Base-by-base conservation (phyloP, 495 filamentous ascomycete genomes). In the Aspergillus conjunctus region DNA sequence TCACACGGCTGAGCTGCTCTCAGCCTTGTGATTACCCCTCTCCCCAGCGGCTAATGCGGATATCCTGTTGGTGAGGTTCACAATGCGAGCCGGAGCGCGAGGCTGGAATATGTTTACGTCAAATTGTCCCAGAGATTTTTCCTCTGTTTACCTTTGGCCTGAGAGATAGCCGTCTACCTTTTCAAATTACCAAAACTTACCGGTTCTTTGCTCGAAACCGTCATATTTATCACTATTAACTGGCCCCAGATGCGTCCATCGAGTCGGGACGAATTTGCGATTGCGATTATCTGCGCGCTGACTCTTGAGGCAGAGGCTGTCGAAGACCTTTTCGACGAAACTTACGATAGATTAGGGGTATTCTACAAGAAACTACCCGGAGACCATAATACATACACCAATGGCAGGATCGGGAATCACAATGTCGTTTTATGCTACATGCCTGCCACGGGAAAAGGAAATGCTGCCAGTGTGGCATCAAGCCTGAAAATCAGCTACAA, bases 371-470 rank as follows among this genome's bases (percentile, higher is more conserved):
- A 59, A 52, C 18, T 52, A 18, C 48, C 57, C 7, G 34, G 34
- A 2, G 57, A 59, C 14, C 18, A 41, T 15, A 59, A 59, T 52
- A 34, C 57, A 0, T 82, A 82, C 58, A 71, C 59, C 0, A 71
- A 56, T 15, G 77, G 78, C 3, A 66, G 64, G 2, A 76, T 81
- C 1, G 70, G 71, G 3, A 50, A 61, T 8, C 64, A 76, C 51
- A 65, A 78, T 67, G 73, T 78, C 11, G 76, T 77, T 9, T 61
- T 78, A 21, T 59, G 60, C 9, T 59, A 64, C 17, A 63, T 76
- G 50, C 64, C 72, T 4, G 50, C 61, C 41, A 78, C 76, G 70
- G 75, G 75, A 10, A 76, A 69, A 30, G 63, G 37, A 4, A 70
- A 18, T 50, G 69, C 76, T 26, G 73, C 74, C 21, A 53, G 52